Evolutionary conservation across 352 stramenopile genomes (phyloP), one percentile per base, ranked within the genome.

Genomic region (Globisporangium nagaii): DNA sequence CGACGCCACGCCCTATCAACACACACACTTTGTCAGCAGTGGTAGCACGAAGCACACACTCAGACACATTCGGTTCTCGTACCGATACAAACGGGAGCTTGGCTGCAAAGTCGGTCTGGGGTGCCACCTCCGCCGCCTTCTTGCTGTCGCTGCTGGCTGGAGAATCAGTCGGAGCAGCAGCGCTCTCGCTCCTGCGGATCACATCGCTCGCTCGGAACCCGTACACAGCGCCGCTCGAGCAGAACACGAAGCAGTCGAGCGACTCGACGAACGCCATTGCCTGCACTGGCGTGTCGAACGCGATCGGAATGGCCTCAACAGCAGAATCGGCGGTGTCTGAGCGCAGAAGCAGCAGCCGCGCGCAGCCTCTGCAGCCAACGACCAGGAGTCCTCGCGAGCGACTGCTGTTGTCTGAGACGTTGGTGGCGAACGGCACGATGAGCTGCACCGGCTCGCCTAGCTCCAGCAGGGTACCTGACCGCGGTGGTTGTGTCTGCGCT

Each of bases 31-130:
- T 17, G 13, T 31, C 10, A 17, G 20, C 40, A 31, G 10, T n/a
- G 4, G 4, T 22, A 48, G 15, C 37, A 56, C 9, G 9, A 41
- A 44, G 7, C 15, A 20, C 37, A 47, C 9, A 40, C n/a, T 31
- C 35, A 41, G 24, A 22, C 27, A 37, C 3, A 11, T 6, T 25
- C 19, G 0, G 12, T 8, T 34, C 10, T 35, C 50, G 10, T 59
- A 77, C 73, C 51, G 53, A 34, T 42, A 59, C 56, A 28, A 82
- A 45, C 22, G 59, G 59, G 28, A 84, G 19, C 55, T 73, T 71
- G 40, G 59, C 53, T 4, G 64, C 37, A 36, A 58, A 55, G 0
- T 62, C 25, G 12, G 39, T 53, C n/a, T 47, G 45, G n/a, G 43
- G 25, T 17, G 31, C n/a, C 19, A 3, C 24, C 22, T 13, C 10